Evolutionary conservation across 2,329 filamentous ascomycete genomes (phyloP).

Genomic region (Trichophyton mentagrophytes): DNA sequence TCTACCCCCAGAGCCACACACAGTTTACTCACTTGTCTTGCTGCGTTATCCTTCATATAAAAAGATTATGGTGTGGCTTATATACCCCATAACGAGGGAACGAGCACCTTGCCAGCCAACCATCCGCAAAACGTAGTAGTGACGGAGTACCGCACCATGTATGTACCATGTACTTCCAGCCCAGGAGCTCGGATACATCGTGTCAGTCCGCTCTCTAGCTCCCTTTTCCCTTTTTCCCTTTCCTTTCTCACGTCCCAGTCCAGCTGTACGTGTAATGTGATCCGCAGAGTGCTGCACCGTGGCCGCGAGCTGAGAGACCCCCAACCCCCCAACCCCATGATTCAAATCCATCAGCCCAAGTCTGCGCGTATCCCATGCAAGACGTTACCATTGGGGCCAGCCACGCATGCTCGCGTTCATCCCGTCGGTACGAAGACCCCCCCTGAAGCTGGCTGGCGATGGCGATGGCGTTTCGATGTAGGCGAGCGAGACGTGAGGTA

Average conservation of each 20-base stretch:
- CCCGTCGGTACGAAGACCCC: not conserved
- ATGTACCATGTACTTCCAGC: not conserved
- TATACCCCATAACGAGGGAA: not conserved
- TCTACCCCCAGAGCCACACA: no score
- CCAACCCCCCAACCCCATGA: not conserved
- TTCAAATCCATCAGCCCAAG: not conserved
- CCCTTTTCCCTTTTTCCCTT: not conserved
- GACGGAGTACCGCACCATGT: not conserved
- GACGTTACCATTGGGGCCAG: not conserved
- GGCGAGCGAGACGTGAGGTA: not conserved
- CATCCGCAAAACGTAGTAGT: not conserved
- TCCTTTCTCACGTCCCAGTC: not conserved
- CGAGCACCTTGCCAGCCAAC: not conserved
- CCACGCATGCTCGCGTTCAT: not conserved
- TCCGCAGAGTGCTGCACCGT: not conserved
- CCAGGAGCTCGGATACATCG: not conserved
- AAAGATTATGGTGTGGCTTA: no score
- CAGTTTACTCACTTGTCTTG: not conserved
- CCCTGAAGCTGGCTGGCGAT: not conserved
- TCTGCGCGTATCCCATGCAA: not conserved
- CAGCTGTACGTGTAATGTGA: constrained; percentile 1
- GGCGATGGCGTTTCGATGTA: not conserved
- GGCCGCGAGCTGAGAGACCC: not conserved
- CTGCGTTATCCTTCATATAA: not conserved
- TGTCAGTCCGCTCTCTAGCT: not conserved